Evolutionary conservation across 176 grass and related monocot genomes (phyloP), one percentile per base, ranked within the genome.

Genomic region (Elymus sibiricus): DNA sequence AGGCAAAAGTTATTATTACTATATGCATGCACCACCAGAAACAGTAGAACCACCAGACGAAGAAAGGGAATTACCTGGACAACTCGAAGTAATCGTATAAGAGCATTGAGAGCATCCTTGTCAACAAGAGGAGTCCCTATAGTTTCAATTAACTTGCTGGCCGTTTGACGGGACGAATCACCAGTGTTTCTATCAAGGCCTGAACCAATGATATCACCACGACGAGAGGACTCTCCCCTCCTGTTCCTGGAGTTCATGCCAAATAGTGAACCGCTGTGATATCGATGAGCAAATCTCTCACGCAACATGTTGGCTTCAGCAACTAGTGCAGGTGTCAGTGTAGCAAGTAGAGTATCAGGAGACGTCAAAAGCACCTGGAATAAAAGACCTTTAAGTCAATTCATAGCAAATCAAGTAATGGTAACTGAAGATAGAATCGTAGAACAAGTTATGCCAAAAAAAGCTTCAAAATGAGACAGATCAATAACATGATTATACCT

Each of bases 241-340:
- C 96, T 91, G 69, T 70, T 92, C 86, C 97, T 99, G 29, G 93
- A 91, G 62, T 83, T 92, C 90, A 96, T 91, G 65, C 94, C 94
- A 94, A 96, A 96, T 84, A 94, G 82, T 53, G 94, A 62, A 35
- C 94, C 78, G 64, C 88, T 91, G 31, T 94, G 90, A 85, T 93
- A 92, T 44, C 97, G 86, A 90, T 94, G 92, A 89, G 97, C 97
- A 91, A 96, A 96, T 69, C 97, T 99, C 88, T 99, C 97, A 79
- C 97, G 87, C 61, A 99, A 84, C 94, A 99, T 90, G 76, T 95
- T 99, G 15, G 97, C 97, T 94, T 99, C 97, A 84, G 94, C 97
- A 89, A 99, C 97, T 81, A 99, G 83, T 38, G 97, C 94, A 84
- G 97, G 97, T 24, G 97, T 90, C 65, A 99, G 76, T 74, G 97